Percentiles rank a stretch among this genome's conserved stretches.
phyloP scores from a whole-genome alignment of 2,329 filamentous ascomycete genomes.

The Coniosporium tulheliwenetii region DNA sequence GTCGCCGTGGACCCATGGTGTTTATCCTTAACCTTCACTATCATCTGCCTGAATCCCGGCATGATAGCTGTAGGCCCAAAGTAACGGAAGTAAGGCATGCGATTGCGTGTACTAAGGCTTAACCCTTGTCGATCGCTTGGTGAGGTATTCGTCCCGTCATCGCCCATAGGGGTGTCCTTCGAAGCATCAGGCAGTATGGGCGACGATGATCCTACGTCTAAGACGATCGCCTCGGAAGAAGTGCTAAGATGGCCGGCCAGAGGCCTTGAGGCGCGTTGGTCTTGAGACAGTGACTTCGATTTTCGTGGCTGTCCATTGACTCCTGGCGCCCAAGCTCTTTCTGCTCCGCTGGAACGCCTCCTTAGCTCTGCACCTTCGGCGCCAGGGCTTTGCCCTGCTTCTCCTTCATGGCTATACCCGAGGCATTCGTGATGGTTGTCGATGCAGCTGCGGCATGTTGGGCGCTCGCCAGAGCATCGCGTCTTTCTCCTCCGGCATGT shows the following conservation, averaged over 20 bases:
- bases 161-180: too few relatives aligned
- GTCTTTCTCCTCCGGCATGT: slow-evolving; percentile 34
- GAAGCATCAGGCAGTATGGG: too few relatives aligned
- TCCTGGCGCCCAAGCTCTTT: too few relatives aligned
- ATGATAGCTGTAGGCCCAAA: slow-evolving; percentile 86
- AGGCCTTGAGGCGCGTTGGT: too few relatives aligned
- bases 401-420: slow-evolving; percentile 25
- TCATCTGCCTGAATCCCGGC: slow-evolving; percentile 86
- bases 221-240: not conserved
- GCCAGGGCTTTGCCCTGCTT: not conserved
- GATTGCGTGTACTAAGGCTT: slow-evolving; percentile 36
- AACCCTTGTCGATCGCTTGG: slow-evolving; percentile 5
- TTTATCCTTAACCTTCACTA: slow-evolving; percentile 56
- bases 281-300: too few relatives aligned
- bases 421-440: slow-evolving; percentile 32
- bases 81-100: slow-evolving; percentile 80
- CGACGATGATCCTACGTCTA: not conserved
- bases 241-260: too few relatives aligned
- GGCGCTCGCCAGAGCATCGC: slow-evolving; percentile 29
- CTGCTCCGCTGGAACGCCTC: too few relatives aligned
- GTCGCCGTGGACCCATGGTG: slow-evolving; percentile 43
- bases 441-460: slow-evolving; percentile 27
- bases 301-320: too few relatives aligned
- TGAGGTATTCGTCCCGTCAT: too few relatives aligned
- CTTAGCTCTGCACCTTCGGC: too few relatives aligned